phyloP scores from a whole-genome alignment of 2,329 filamentous ascomycete genomes.

The Ceratocystis diversiconidia region DNA sequence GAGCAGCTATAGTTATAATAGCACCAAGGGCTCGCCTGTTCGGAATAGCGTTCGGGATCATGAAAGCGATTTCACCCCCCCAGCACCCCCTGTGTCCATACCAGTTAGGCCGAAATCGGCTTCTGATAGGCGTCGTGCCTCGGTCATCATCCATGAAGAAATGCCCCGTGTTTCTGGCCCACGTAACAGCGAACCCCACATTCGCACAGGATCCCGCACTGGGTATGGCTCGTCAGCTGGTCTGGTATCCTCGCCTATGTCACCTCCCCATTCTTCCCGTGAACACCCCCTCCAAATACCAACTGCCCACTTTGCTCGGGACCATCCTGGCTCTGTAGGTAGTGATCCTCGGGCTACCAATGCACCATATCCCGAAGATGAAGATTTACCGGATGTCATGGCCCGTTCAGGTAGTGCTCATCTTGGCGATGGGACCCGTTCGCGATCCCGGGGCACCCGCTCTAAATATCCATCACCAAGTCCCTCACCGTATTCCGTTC shows the following conservation, averaged over 20 bases:
- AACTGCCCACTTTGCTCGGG: neutral
- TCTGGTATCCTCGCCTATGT: constrained; percentile 15
- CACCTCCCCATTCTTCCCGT: constrained; percentile 6
- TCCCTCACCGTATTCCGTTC: constrained; percentile 1
- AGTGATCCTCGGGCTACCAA: neutral
- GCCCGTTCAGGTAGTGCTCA: constrained; percentile 18
- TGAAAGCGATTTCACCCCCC: constrained; percentile 2
- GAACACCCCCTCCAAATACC: neutral
- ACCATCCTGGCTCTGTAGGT: neutral
- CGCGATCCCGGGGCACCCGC: constrained; percentile 11
- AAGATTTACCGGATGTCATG: constrained; percentile 20
- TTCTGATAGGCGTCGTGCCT: constrained; percentile 9
- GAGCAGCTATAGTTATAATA: neutral
- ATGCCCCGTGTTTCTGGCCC: constrained; percentile 13
- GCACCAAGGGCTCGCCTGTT: constrained; percentile 10
- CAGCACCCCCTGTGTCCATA: neutral
- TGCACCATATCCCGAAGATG: constrained; percentile 29
- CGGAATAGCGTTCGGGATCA: neutral
- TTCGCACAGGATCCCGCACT: constrained; percentile 8
- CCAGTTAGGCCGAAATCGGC: constrained; percentile 12
- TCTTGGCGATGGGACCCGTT: constrained; percentile 16
- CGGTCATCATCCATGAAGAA: constrained; percentile 11
- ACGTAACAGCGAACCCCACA: constrained; percentile 11
- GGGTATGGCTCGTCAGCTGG: constrained; percentile 7
- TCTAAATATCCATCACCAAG: constrained; percentile 13